phyloP scores from a whole-genome alignment of 768 basidiomycete species.

The Tulasnella sp. region DNA sequence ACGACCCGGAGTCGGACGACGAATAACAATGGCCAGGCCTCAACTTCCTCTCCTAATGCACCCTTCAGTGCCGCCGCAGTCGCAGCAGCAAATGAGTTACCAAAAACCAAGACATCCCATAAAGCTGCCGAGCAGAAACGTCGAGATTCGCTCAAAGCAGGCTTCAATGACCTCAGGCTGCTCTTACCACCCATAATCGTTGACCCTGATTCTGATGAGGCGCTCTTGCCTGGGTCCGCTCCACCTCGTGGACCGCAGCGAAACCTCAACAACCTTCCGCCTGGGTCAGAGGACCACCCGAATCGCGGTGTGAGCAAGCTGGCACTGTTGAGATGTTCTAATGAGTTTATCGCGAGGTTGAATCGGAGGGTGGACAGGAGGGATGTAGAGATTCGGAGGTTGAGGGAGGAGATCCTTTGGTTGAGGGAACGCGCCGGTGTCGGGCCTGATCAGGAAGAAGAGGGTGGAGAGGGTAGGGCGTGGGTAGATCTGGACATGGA shows the following conservation, averaged over 20 bases:
- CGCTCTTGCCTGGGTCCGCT: constrained; percentile 73
- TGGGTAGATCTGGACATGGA: constrained; percentile 13
- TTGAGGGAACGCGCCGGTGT: constrained; percentile 32
- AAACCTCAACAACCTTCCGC: constrained; percentile 20
- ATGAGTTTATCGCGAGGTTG: constrained; percentile 73
- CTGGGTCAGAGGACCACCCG: constrained; percentile 73
- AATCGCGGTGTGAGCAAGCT: constrained; percentile 92
- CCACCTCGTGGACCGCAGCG: constrained; percentile 86
- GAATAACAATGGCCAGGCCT: neutral
- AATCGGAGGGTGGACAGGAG: constrained; percentile 67
- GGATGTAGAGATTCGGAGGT: constrained; percentile 60
- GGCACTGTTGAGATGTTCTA: constrained; percentile 81
- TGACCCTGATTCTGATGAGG: constrained; percentile 59
- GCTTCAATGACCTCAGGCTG: constrained; percentile 73
- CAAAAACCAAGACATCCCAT: constrained; percentile 57
- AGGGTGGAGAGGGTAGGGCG: neutral
- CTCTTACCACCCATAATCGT: constrained; percentile 79
- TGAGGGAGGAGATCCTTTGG: constrained; percentile 57
- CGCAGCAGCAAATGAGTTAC: constrained; percentile 24
- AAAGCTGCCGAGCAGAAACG: constrained; percentile 97
- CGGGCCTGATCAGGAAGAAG: constrained; percentile 1
- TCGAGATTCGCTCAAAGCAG: constrained; percentile 89
- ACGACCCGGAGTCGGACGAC: constrained; percentile 6
- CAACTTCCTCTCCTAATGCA: constrained; percentile 3
- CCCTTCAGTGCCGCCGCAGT: neutral